Conservation (phyloP, 768 basidiomycete genomes). For the Psilocybe tampanensis region DNA sequence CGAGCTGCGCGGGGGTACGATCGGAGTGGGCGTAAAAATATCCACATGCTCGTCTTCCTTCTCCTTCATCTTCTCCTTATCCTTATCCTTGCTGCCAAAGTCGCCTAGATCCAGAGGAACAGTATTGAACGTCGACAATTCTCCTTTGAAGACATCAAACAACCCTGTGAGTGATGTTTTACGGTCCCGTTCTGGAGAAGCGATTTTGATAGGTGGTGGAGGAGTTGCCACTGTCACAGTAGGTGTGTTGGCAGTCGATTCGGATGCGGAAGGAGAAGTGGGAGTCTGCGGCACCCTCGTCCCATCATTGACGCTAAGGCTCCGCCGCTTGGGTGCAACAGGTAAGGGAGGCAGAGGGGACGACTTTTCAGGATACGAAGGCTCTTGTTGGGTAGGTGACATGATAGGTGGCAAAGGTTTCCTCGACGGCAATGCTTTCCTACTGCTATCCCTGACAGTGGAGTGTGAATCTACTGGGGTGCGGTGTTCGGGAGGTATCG, state of each 20-base stretch:
- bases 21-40: constrained; percentile 26
- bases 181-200: not conserved
- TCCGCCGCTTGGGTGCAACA: constrained; percentile 55
- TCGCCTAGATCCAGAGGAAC: constrained; percentile 65
- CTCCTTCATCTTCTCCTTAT: too few relatives aligned
- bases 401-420: constrained; percentile 72
- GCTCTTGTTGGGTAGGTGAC: constrained; percentile 43
- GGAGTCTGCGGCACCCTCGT: constrained; percentile 24
- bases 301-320: constrained; percentile 78
- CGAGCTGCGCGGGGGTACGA: constrained; percentile 51
- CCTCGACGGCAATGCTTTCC: constrained; percentile 24
- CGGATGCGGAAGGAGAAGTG: constrained; percentile 47
- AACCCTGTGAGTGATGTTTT: constrained; percentile 52
- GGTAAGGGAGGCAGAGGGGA: constrained; percentile 39
- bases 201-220: not conserved
- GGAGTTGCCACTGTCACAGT: not conserved
- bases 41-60: constrained; percentile 13
- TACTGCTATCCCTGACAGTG: constrained; percentile 33
- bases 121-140: constrained; percentile 68
- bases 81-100: constrained; percentile 61
- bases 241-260: constrained; percentile 23
- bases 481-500: constrained; percentile 48
- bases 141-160: constrained; percentile 73
- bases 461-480: constrained; percentile 49
- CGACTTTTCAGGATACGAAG: constrained; percentile 54